These are phyloP conservation scores for Rhizopogon rudus DNA, from an alignment of 768 basidiomycete species.

Conservation along the genomic window DNA sequence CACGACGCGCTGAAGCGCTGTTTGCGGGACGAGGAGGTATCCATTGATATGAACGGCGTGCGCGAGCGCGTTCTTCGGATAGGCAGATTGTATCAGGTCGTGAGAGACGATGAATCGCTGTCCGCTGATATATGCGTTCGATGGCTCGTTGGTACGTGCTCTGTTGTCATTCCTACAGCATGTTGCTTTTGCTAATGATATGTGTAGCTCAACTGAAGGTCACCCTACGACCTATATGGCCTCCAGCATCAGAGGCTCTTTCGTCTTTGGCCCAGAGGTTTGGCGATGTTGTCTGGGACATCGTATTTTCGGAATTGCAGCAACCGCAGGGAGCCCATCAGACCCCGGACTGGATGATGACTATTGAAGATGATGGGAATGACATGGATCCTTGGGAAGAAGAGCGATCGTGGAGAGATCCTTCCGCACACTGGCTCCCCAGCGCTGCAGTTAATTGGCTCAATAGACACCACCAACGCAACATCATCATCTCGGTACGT, in stretches of 20 bases:
- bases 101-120: slow-evolving; percentile 43
- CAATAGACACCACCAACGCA: slow-evolving; percentile 21
- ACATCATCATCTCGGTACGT: slow-evolving; percentile 32
- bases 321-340: background rate
- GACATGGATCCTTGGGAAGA: slow-evolving; percentile 47
- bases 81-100: slow-evolving; percentile 59
- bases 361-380: slow-evolving; percentile 12
- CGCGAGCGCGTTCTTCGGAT: slow-evolving; percentile 83
- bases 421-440: slow-evolving; percentile 59
- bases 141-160: slow-evolving; percentile 66
- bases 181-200: background rate
- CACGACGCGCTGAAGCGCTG: slow-evolving; percentile 59
- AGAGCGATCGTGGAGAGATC: slow-evolving; percentile 74
- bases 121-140: slow-evolving; percentile 60
- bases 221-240: slow-evolving; percentile 88
- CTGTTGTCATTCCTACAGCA: background rate
- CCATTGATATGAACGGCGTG: slow-evolving; percentile 73
- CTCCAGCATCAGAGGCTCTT: slow-evolving; percentile 69
- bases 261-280: slow-evolving; percentile 47
- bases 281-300: slow-evolving; percentile 66
- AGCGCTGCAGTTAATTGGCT: slow-evolving; percentile 46
- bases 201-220: slow-evolving; percentile 83
- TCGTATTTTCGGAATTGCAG: slow-evolving; percentile 62
- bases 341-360: slow-evolving; percentile 23
- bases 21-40: slow-evolving; percentile 75